These are phyloP conservation scores for Mortierella sp. DNA, from an alignment of 371 early-diverging fungal genomes.

Conservation along the genomic window DNA sequence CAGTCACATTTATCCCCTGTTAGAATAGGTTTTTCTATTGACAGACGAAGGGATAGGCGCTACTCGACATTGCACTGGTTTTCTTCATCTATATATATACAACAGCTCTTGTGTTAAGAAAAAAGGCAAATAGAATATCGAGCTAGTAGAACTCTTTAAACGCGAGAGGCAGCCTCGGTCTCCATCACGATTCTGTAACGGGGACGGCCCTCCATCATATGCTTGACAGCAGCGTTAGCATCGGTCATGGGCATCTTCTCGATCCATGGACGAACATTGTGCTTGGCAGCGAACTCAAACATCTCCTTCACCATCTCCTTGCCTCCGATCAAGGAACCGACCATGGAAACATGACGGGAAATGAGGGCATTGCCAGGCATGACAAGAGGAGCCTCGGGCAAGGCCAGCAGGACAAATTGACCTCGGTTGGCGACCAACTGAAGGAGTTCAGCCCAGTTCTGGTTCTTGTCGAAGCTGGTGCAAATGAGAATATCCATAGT, in stretches of 20 bases:
- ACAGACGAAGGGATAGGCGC: too few species aligned
- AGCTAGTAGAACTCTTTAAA: neutral
- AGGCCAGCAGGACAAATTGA: constrained; percentile 71
- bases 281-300: constrained; percentile 77
- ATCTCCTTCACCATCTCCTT: constrained; percentile 66
- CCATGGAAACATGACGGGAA: constrained; percentile 61
- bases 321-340: constrained; percentile 81
- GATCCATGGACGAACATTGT: constrained; percentile 74
- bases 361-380: constrained; percentile 61
- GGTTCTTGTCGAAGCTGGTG: constrained; percentile 63
- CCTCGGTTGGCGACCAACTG: constrained; percentile 65
- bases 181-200: constrained; percentile 78
- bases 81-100: constrained; percentile 1
- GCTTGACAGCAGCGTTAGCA: constrained; percentile 71
- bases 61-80: too few species aligned
- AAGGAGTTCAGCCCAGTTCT: constrained; percentile 64
- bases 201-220: constrained; percentile 70
- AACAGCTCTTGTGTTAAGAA: neutral
- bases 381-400: constrained; percentile 69
- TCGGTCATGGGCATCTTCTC: constrained; percentile 70
- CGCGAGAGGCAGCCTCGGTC: constrained; percentile 41
- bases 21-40: too few species aligned
- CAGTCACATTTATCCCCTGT: too few species aligned
- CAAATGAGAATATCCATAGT: constrained; percentile 66
- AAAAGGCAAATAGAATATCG: neutral